Evolutionary conservation across 148 eudicot species (phyloP), one percentile per base, ranked within the genome.

Genomic region (Vaccinium darrowii): DNA sequence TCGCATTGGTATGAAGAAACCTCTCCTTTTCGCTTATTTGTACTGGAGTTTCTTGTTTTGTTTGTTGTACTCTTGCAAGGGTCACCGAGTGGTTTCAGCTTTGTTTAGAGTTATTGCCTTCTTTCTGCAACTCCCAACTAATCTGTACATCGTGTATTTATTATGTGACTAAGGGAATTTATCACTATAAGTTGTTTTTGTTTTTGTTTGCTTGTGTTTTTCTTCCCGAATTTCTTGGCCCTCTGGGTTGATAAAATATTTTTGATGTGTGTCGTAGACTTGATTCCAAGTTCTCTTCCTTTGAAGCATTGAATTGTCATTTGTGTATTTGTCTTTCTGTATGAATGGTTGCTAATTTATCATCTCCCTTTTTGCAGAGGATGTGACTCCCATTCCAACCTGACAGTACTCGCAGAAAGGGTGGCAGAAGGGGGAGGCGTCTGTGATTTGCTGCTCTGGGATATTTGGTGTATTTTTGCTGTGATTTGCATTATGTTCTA

Each of bases 361-460:
- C 73, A 27, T 4, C 73, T 53, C 8, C 15, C 56, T 2, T 13
- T 8, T 60, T 82, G 1, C 96, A 93, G 98, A 94, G 96, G 98
- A 94, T 60, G 98, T 94, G 85, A 94, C 98, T 27, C 98, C 98
- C 73, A 94, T 93, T 77, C 98, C 98, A 27, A 94, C 98, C 0
- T n/a, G 98, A 94, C 88, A 94, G 98, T 72, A 94, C 98, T 65
- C 92, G 98, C 57, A 86, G 98, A 91, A 94, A 94, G 93, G 95
- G 98, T 84, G 47, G 47, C 47, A 43, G 47, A 43, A 43, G 47
- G 47, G 47, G 47, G 47, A 43, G 47, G 47, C 47, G 98, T 91
- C 93, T 94, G 87, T 94, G 88, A 89, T 83, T 87, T 36, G 13
- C 33, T 71, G 50, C 19, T 43, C 47, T 43, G 47, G 47, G 47